Evolutionary conservation across 805 yeast species (phyloP), one percentile per base, ranked within the genome.

Genomic region (Candida oleophila): DNA sequence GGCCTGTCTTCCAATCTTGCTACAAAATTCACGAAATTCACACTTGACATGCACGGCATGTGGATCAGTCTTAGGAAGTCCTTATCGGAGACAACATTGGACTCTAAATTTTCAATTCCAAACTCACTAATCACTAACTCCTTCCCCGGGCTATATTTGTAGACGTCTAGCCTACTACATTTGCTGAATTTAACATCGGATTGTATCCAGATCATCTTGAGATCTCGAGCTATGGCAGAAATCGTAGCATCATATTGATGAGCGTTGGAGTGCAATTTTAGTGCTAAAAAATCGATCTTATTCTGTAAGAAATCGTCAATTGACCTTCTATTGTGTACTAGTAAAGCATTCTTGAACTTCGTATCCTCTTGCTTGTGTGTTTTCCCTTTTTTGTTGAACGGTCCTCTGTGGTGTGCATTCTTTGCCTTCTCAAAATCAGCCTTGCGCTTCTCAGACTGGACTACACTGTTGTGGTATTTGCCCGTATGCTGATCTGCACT

Each of bases 381-480:
- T 25, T 25, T 25, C 30, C 30, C 30, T 11, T 25, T 25, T 11
- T 25, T 25, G 5, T 25, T 11, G 5, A 7, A 7, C 5, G 30
- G 30, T 25, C 30, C 11, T 7, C 30, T 25, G 11, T 5, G 30
- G 30, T 7, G 11, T 7, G 9, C 30, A 7, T 25, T 25, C 30
- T 5, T 25, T 7, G 30, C 30, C 30, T 11, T 25, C 11, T 25
- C 30, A 25, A 25, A 25, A 25, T 30, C 25, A 3, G 8, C 18
- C 21, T 34, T 21, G 8, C 45, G 37, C 32, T 45, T 45, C 25
- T 45, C 42, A 4, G 20, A 16, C 22, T 45, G 47, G 4, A 45
- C 42, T 4, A 30, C 14, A 25, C 30, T 34, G 20, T 45, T 45
- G 19, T 45, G 47, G 34, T 45, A 45, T 36, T n/a, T 3, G 4